A percentile compares a stretch with the other conserved stretches of the same genome.
Evolutionary conservation across 1,284 basidiomycete species (phyloP).

Genomic region (Gomphus sp.): DNA sequence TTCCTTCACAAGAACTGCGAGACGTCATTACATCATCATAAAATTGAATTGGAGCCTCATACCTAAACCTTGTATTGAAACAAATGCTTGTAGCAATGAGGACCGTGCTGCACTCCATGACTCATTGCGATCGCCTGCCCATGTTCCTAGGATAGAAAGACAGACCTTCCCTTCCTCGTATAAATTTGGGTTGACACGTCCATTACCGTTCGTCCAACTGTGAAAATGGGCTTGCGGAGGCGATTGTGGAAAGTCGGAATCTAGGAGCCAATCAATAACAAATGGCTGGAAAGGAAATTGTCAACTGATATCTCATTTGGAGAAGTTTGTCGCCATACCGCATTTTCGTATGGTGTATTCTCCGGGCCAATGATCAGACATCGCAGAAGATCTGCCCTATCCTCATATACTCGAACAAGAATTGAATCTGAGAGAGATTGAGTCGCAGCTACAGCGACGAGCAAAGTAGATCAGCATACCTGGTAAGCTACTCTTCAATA

Average conservation of each 20-base stretch:
- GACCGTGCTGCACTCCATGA: constrained; percentile 76
- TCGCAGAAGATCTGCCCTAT: constrained; percentile 79
- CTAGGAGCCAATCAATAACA: constrained; percentile 89
- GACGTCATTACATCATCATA: neutral
- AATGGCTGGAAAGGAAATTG: constrained; percentile 44
- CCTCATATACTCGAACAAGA: constrained; percentile 44
- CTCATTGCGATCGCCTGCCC: constrained; percentile 83
- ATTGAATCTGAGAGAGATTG: constrained; percentile 26
- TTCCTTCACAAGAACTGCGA: constrained; percentile 73
- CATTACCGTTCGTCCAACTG: constrained; percentile 92
- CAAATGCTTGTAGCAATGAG: constrained; percentile 84
- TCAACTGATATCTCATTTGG: neutral
- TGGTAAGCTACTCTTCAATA: constrained; percentile 71
- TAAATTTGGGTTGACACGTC: constrained; percentile 79
- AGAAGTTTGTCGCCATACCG: constrained; percentile 19
- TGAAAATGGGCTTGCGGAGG: constrained; percentile 87
- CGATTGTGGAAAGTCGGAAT: constrained; percentile 78
- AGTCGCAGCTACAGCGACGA: constrained; percentile 8
- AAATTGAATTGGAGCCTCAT: neutral
- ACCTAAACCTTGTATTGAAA: constrained; percentile 82
- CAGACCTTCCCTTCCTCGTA: constrained; percentile 97
- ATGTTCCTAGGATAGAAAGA: constrained; percentile 84
- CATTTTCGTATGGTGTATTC: constrained; percentile 90
- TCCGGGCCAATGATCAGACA: constrained; percentile 88
- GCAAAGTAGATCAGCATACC: constrained; percentile 35